Base-by-base conservation (phyloP, 2,329 filamentous ascomycete genomes). In the Aureobasidium leucospermi region DNA sequence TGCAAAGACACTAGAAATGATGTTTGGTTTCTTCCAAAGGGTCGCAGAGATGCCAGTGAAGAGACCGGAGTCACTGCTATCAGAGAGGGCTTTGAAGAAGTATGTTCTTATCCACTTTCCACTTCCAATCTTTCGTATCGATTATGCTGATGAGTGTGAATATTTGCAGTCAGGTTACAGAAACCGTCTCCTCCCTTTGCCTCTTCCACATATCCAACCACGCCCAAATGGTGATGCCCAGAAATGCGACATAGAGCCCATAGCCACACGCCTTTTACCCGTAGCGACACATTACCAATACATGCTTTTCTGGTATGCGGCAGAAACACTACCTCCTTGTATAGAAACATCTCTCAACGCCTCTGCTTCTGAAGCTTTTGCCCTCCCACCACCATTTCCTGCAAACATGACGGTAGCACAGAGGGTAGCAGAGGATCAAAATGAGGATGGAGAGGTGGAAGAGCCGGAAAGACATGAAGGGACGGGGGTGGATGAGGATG, bases 21-120 rank as follows among this genome's bases (percentile, higher is more conserved):
- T 28, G 76, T 76, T 64, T 79, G 72, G 65, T 80, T 80, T 64
- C 65, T 80, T 8, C 78, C 78, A 5, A 81, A 80, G 63, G 78
- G 78, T 2, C 68, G 78, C 5, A 67, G 75, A 29, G 77, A 80
- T 65, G 75, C 74, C 0, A 74, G 74, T 10, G 78, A 80, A 63
- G 73, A 75, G n/a, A 72, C 69, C 5, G 68, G 66, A 0, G 60
- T 61, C 9, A 76, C 74, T 0, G 78, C 78, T 0, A 74, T 78
- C 58, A 68, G 78, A 32, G 78, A 80, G 64, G 78, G 78, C 1
- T 80, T 73, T 62, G 78, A 80, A 65, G 78, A 80, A 66, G 74
- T 75, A 65, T 23, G 63, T 42, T 5, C 11, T 46, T 32, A 16
- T n/a, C n/a, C 9, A 19, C 56, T 42, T 51, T 49, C 28, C 13